These are phyloP conservation scores for Cymbopogon flexuosus DNA, from an alignment of 202 grass and related monocot species.

Conservation along the genomic window DNA sequence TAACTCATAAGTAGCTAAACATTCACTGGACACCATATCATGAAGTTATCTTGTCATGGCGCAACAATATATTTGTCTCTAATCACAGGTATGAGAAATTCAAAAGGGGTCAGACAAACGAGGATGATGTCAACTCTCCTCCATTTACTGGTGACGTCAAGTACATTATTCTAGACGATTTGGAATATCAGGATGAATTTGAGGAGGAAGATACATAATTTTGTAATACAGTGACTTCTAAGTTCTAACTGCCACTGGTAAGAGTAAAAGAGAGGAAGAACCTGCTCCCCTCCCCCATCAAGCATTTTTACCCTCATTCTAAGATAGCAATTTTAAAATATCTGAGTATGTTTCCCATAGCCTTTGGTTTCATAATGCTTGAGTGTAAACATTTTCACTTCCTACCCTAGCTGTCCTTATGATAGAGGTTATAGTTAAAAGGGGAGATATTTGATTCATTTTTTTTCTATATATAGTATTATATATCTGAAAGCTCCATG, in stretches of 20 bases:
- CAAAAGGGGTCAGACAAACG: conserved; percentile 52
- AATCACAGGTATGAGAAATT: conserved; percentile 84
- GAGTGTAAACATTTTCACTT: background rate
- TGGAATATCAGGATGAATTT: conserved; percentile 61
- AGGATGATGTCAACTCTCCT: conserved; percentile 43
- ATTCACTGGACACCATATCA: background rate
- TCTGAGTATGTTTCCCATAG: background rate
- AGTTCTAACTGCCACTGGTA: conserved; percentile 36
- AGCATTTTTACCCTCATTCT: background rate
- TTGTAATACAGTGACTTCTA: conserved; percentile 33
- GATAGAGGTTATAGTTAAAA: background rate
- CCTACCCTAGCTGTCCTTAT: background rate
- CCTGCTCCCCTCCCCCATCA: no score
- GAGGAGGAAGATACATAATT: conserved; percentile 54
- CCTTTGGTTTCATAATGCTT: background rate
- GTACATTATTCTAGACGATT: conserved; percentile 92
- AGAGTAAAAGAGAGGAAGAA: background rate
- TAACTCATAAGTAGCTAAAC: background rate
- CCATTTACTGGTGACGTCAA: conserved; percentile 61
- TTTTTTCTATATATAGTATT: background rate
- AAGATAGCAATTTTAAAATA: background rate
- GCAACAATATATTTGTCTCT: conserved; percentile 30
- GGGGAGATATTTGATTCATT: background rate
- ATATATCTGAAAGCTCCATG: no score
- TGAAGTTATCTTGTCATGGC: conserved; percentile 9